A percentile compares a stretch with the other conserved stretches of the same genome.
Evolutionary conservation across 2,329 filamentous ascomycete species (phyloP).

Genomic region (Venturia aucupariae): DNA sequence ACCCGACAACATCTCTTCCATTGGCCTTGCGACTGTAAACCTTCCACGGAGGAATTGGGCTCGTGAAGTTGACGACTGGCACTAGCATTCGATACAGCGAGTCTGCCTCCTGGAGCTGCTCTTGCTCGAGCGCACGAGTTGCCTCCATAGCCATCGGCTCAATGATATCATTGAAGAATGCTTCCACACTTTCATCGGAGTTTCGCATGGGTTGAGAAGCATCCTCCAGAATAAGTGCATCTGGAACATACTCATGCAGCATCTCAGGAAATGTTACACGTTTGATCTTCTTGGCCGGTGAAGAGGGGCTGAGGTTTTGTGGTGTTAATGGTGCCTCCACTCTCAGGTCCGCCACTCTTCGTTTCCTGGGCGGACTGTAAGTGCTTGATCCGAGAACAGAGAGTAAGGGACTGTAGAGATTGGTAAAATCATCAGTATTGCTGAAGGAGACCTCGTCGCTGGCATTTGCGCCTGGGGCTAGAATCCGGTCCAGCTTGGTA

Average conservation of each 20-base stretch:
- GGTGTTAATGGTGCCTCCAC: constrained; percentile 40
- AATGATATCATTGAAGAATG: constrained; percentile 28
- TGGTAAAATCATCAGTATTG: constrained; percentile 21
- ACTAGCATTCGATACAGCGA: constrained; percentile 41
- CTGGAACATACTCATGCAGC: constrained; percentile 26
- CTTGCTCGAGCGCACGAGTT: constrained; percentile 30
- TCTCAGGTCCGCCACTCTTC: constrained; percentile 30
- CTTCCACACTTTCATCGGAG: constrained; percentile 24
- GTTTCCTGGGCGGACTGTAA: constrained; percentile 24
- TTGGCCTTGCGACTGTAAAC: constrained; percentile 18
- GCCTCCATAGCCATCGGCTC: constrained; percentile 29
- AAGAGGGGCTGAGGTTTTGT: constrained; percentile 15
- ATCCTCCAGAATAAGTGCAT: constrained; percentile 21
- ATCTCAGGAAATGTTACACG: constrained; percentile 31
- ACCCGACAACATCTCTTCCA: constrained; percentile 11
- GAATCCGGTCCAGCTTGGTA: constrained; percentile 20
- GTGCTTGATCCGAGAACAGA: constrained; percentile 16
- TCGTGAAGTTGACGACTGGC: constrained; percentile 37
- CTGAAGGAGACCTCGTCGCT: constrained; percentile 18
- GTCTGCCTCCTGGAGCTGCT: constrained; percentile 38
- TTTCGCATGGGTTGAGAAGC: constrained; percentile 12
- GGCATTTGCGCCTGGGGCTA: constrained; percentile 15
- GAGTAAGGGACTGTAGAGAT: constrained; percentile 20
- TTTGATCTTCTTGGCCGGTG: constrained; percentile 31
- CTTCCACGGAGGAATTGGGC: constrained; percentile 40